A percentile compares a stretch with the other conserved stretches of the same genome.
Evolutionary conservation across 192 early-diverging fungal species (phyloP).

Genomic region (Bifiguratus adelaidae): DNA sequence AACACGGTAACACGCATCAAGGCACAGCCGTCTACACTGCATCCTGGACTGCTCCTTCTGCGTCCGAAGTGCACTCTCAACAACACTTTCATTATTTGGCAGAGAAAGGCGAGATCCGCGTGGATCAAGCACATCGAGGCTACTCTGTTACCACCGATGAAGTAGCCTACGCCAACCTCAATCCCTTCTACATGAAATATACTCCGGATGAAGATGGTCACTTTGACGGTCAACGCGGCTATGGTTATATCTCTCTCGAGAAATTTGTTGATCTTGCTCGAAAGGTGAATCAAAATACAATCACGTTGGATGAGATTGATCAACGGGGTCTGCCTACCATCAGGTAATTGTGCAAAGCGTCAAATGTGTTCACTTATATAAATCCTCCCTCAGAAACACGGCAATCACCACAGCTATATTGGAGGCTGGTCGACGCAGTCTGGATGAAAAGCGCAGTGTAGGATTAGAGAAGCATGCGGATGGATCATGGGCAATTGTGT

Average conservation of each 20-base stretch:
- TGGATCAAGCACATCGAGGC: constrained; percentile 34
- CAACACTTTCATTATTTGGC: constrained; percentile 32
- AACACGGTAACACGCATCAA: neutral
- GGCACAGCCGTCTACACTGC: constrained; percentile 31
- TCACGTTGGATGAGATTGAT: constrained; percentile 15
- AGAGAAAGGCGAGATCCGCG: constrained; percentile 24
- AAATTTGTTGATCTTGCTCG: constrained; percentile 14
- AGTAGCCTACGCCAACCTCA: constrained; percentile 11
- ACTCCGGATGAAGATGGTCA: constrained; percentile 24
- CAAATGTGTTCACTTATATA: too few species aligned
- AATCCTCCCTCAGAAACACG: too few species aligned
- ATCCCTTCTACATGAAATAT: constrained; percentile 33
- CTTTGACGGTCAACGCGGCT: constrained; percentile 26
- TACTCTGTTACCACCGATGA: constrained; percentile 25
- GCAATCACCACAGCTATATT: constrained; percentile 26
- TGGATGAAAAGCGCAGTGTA: constrained; percentile 16
- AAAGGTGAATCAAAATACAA: constrained; percentile 13
- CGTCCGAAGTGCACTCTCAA: constrained; percentile 27
- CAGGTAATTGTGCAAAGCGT: too few species aligned
- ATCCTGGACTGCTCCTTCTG: constrained; percentile 33
- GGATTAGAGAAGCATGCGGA: constrained; percentile 1
- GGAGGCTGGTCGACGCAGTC: constrained; percentile 28
- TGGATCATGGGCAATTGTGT: constrained; percentile 7
- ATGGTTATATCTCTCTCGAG: constrained; percentile 27
- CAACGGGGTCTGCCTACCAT: constrained; percentile 20